Percentiles rank a stretch among this genome's conserved stretches.
These are phyloP conservation scores for Sarcocystis neurona DNA, from an alignment of 169 alveolate genomes.

Conservation along the genomic window DNA sequence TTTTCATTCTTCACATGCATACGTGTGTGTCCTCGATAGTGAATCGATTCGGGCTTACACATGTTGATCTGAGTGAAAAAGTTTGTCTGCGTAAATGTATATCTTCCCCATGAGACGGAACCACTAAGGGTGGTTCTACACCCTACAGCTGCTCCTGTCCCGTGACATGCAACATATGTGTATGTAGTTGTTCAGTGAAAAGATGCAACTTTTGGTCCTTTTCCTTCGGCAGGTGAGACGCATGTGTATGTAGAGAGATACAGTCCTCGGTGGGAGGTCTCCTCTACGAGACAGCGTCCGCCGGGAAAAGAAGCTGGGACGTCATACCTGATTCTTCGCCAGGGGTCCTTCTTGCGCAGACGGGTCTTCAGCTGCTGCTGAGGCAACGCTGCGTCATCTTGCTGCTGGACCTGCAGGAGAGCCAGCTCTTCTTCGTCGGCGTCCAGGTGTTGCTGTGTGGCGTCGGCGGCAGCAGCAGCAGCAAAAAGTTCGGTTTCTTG, in stretches of 20 bases:
- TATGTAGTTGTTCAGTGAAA: background rate
- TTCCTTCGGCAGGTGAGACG: background rate
- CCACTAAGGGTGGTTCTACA: too few relatives aligned
- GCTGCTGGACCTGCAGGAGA: background rate
- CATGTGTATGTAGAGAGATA: background rate
- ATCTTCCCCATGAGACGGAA: too few relatives aligned
- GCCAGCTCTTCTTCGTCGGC: background rate
- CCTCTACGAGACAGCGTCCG: too few relatives aligned
- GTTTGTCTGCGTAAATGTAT: too few relatives aligned
- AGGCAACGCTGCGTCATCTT: background rate
- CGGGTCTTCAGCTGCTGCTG: background rate
- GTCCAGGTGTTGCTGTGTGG: background rate
- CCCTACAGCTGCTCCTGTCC: too few relatives aligned
- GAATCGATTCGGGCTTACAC: too few relatives aligned
- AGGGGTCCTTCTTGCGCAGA: conserved; percentile 17
- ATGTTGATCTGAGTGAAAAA: too few relatives aligned
- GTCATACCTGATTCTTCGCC: conserved; percentile 36
- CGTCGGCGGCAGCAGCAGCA: background rate
- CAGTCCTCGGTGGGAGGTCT: background rate
- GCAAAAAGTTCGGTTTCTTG: conserved; percentile 20
- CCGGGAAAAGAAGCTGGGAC: background rate
- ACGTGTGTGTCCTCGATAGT: too few relatives aligned
- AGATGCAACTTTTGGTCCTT: background rate
- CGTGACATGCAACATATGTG: too few relatives aligned
- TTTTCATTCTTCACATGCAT: too few relatives aligned